A percentile compares a stretch with the other conserved stretches of the same genome.
phyloP scores from a whole-genome alignment of 306 rosid genomes.

The Luffa acutangula region DNA sequence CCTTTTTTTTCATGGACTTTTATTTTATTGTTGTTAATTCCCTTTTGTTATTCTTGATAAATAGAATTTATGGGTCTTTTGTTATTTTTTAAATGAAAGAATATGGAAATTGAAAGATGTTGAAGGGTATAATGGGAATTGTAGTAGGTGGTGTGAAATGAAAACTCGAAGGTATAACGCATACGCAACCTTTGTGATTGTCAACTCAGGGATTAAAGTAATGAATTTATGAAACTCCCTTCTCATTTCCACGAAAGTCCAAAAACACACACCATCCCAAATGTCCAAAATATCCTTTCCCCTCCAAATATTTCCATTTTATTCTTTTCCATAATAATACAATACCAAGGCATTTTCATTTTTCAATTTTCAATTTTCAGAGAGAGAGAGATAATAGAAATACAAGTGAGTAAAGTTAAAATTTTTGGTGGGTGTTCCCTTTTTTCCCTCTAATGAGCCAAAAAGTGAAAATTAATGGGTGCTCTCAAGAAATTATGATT shows the following conservation, averaged over 20 bases:
- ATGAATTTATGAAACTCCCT: background rate
- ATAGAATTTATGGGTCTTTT: too few species aligned
- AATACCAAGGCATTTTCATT: too few species aligned
- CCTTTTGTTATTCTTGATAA: too few species aligned
- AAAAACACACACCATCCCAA: background rate
- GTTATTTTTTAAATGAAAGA: background rate
- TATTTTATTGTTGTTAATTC: too few species aligned
- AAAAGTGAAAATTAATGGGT: background rate
- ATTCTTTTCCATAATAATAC: background rate
- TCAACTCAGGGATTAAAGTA: conserved; percentile 3
- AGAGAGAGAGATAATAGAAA: background rate
- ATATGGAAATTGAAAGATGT: background rate
- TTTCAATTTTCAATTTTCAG: too few species aligned
- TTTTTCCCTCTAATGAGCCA: background rate
- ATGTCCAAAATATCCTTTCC: background rate
- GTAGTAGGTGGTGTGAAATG: background rate
- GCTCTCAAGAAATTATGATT: background rate
- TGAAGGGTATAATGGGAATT: background rate
- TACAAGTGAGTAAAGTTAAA: background rate
- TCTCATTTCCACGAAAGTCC: background rate
- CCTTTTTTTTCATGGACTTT: too few species aligned
- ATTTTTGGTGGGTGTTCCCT: background rate
- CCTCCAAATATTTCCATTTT: background rate
- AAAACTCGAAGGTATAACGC: background rate
- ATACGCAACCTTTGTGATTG: conserved; percentile 1